A percentile compares a stretch with the other conserved stretches of the same genome.
phyloP scores from a whole-genome alignment of 2,329 filamentous ascomycete species.

The Hysterium pulicare region DNA sequence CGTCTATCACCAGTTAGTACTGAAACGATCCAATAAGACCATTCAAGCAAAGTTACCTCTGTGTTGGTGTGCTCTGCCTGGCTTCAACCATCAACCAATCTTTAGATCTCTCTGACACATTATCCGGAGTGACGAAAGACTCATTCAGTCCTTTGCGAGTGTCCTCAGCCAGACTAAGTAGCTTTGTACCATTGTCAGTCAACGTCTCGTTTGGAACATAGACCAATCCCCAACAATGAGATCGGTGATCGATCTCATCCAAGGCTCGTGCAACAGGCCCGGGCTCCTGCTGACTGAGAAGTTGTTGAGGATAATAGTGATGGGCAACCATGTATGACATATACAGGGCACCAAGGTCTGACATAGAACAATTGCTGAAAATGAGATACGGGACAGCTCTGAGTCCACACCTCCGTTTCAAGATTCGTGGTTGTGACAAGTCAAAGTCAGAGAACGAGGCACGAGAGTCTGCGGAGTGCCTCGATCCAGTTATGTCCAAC shows the following conservation, averaged over 20 bases:
- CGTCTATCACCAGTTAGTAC: neutral
- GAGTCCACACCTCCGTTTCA: conserved; percentile 32
- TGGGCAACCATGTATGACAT: conserved; percentile 39
- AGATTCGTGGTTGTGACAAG: conserved; percentile 2
- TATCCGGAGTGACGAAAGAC: neutral
- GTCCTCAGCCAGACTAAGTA: conserved; percentile 6
- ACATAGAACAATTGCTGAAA: conserved; percentile 31
- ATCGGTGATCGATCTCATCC: conserved; percentile 23
- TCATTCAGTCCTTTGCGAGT: neutral
- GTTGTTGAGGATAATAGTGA: conserved; percentile 38
- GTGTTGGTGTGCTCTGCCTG: conserved; percentile 3
- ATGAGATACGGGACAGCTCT: conserved; percentile 41
- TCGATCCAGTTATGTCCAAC: neutral
- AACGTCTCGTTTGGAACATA: conserved; percentile 27
- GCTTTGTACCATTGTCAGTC: conserved; percentile 6
- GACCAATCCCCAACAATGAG: conserved; percentile 30
- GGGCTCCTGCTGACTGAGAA: conserved; percentile 29
- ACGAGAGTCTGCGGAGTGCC: neutral
- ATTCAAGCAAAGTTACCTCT: neutral
- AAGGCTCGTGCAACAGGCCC: conserved; percentile 24
- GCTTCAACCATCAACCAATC: conserved; percentile 3
- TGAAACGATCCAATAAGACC: neutral
- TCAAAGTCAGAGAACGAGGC: conserved; percentile 1
- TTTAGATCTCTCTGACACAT: neutral
- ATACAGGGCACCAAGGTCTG: conserved; percentile 38